Base-by-base conservation (phyloP, 768 basidiomycete species). In the Suillus subalutaceus region DNA sequence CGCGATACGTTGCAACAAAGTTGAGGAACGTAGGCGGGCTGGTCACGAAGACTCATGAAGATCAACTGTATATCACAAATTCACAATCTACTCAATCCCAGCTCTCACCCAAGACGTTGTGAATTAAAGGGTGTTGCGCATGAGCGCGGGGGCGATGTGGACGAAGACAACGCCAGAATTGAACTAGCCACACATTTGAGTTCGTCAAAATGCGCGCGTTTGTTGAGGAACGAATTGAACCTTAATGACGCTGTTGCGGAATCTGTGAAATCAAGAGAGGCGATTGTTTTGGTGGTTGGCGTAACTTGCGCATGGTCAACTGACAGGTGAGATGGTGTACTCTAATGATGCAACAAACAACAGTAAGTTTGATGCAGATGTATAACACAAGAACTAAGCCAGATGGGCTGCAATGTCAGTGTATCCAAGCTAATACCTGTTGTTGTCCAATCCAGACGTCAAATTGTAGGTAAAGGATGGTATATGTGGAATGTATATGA, bases 361-460 rank as follows among this genome's bases (percentile, higher is more conserved):
- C 41, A 56, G 9, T n/a, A 35, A 30, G 40, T 60, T 20, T 41
- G 58, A 20, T 30, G 40, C 40, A 43, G 30, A 60, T 41, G 26
- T 30, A 18, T 60, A 43, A 60, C 18, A 30, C 40, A 60, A 43
- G 41, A 18, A 43, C 40, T 30, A 32, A 18, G 35, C 35, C 35
- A 37, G 57, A 16, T 63, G 44, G 32, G 63, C 63, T 65, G 53
- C 60, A 59, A 43, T 63, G 38, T 66, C 41, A 59, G 30, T 59
- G 62, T 43, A 65, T 65, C 67, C 63, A 32, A 59, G 70, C 64
- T 77, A 77, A 64, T 77, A 77, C 75, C 75, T 77, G 65, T 67
- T 23, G 65, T 67, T 61, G 66, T 50, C 63, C 63, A 72, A 67
- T 62, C 65, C 68, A 63, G 32, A 56, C 38, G 43, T 40, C n/a